These are phyloP conservation scores for Lactarius pseudohatsudake DNA, from an alignment of 768 basidiomycete species.

Conservation along the genomic window DNA sequence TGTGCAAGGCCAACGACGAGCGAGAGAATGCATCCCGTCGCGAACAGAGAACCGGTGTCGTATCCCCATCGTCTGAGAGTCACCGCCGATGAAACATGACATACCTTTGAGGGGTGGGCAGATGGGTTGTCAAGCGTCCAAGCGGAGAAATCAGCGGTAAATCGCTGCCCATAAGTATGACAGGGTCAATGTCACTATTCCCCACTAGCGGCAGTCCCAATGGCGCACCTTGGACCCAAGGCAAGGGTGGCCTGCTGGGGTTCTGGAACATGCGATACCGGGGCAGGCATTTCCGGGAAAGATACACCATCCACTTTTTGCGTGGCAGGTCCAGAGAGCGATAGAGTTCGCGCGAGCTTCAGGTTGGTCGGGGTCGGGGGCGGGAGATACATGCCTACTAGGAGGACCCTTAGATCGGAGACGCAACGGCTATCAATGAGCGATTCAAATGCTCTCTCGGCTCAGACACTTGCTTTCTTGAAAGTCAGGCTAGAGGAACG, in stretches of 20 bases:
- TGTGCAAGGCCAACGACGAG: neutral
- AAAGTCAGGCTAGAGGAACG: neutral
- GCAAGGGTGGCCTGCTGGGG: conserved; percentile 12
- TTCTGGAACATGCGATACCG: conserved; percentile 5
- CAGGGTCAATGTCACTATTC: neutral
- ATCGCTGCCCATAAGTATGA: conserved; percentile 9
- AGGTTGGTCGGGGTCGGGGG: conserved; percentile 3
- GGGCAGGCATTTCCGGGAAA: neutral
- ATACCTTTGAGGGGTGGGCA: conserved; percentile 40
- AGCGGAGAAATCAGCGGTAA: conserved; percentile 20
- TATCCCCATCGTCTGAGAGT: neutral
- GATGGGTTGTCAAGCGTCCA: conserved; percentile 30
- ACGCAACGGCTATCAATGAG: neutral
- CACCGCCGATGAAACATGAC: conserved; percentile 18
- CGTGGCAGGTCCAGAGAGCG: neutral
- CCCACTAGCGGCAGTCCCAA: neutral
- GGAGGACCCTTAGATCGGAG: neutral
- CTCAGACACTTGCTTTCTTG: neutral
- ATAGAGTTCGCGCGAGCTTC: neutral
- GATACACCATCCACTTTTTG: neutral
- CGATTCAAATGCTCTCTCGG: neutral
- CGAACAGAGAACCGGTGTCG: neutral
- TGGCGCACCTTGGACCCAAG: conserved; percentile 13
- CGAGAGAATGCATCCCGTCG: neutral
- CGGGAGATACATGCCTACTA: conserved; percentile 14